A percentile compares a stretch with the other conserved stretches of the same genome.
Evolutionary conservation across 2,329 filamentous ascomycete genomes (phyloP).

Genomic region (Talaromyces sp.): DNA sequence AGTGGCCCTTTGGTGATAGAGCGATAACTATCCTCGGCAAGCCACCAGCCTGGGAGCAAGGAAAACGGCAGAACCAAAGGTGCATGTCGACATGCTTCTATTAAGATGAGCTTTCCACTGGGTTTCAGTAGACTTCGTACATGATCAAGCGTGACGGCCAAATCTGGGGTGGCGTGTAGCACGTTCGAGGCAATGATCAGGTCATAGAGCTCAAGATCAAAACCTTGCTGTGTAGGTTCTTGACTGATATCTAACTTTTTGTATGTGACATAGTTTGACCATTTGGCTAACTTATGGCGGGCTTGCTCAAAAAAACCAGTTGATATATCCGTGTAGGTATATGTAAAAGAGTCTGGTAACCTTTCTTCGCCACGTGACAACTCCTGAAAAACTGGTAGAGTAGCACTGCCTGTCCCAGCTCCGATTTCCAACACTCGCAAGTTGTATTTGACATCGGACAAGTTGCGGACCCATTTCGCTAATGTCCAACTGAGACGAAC

Average conservation of each 20-base stretch:
- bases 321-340: constrained; percentile 30
- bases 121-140: constrained; percentile 34
- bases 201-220: constrained; percentile 30
- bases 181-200: constrained; percentile 37
- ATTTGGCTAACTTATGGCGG: constrained; percentile 15
- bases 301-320: neutral
- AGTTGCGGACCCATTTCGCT: constrained; percentile 22
- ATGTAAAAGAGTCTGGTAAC: constrained; percentile 12
- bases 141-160: constrained; percentile 27
- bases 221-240: constrained; percentile 32
- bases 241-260: constrained; percentile 30
- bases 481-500: constrained; percentile 20
- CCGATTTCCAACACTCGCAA: constrained; percentile 21
- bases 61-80: constrained; percentile 33
- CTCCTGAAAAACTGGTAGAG: neutral
- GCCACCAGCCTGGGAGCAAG: constrained; percentile 42
- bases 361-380: neutral
- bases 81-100: constrained; percentile 33
- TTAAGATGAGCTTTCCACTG: constrained; percentile 47
- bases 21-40: constrained; percentile 21
- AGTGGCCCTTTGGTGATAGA: constrained; percentile 18
- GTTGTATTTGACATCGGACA: neutral
- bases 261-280: constrained; percentile 26
- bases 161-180: constrained; percentile 25
- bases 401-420: constrained; percentile 16